Percentiles rank a stretch among this genome's conserved stretches.
Conservation (phyloP, 169 alveolate genomes). For the Plasmodium cynomolgi region DNA sequence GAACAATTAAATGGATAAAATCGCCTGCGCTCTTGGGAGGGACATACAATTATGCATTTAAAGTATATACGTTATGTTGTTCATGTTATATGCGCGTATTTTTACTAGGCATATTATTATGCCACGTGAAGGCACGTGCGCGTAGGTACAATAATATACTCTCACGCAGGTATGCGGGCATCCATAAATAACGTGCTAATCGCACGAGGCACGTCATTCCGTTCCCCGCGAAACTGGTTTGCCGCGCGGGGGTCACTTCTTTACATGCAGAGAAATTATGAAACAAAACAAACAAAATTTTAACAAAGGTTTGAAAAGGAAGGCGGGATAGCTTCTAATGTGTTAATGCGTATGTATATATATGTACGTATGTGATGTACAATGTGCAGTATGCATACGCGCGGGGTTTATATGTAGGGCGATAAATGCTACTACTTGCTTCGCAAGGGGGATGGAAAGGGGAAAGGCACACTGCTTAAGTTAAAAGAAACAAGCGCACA, state of each 20-base stretch:
- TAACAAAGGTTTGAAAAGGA: background rate
- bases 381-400: background rate
- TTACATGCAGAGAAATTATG: background rate
- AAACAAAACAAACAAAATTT: background rate
- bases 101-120: background rate
- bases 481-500: background rate
- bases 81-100: background rate
- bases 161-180: background rate
- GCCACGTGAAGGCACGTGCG: background rate
- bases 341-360: background rate
- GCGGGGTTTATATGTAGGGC: background rate
- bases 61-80: background rate
- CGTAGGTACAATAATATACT: background rate
- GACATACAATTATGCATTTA: background rate
- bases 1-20: background rate
- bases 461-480: background rate
- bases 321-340: background rate
- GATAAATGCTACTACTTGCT: background rate
- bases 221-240: too few species aligned
- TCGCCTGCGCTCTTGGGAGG: background rate
- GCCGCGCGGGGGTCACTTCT: background rate
- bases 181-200: too few species aligned
- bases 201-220: too few species aligned
- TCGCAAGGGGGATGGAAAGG: background rate
- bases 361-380: background rate